phyloP scores from a whole-genome alignment of 2,329 filamentous ascomycete genomes.

The Shiraia bambusicola region DNA sequence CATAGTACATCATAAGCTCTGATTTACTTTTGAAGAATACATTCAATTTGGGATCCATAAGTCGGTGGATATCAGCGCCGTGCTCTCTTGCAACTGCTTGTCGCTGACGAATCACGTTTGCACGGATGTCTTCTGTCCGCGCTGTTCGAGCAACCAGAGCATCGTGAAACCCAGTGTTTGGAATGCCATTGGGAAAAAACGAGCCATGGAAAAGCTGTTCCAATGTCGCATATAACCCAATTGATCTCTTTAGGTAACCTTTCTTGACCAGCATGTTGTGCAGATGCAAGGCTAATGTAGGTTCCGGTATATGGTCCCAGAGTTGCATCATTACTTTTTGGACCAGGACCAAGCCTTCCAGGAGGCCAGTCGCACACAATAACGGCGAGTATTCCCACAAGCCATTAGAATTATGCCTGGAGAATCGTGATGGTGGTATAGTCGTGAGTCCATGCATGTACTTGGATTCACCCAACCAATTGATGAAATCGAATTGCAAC shows the following conservation, averaged over 20 bases:
- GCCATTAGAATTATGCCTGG: conserved; percentile 46
- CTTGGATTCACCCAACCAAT: conserved; percentile 45
- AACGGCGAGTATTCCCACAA: conserved; percentile 54
- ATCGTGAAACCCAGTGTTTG: conserved; percentile 5
- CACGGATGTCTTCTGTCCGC: conserved; percentile 2
- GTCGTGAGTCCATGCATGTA: conserved; percentile 38
- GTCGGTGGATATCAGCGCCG: conserved; percentile 8
- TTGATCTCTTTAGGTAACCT: conserved; percentile 40
- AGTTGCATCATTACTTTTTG: conserved; percentile 42
- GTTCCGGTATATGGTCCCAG: conserved; percentile 47
- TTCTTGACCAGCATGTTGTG: conserved; percentile 53
- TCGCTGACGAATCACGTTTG: conserved; percentile 3
- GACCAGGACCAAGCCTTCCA: conserved; percentile 48
- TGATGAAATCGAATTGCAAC: conserved; percentile 35
- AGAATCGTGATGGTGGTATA: conserved; percentile 49
- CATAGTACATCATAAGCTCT: conserved; percentile 16
- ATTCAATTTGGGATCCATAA: conserved; percentile 14
- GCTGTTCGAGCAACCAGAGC: conserved; percentile 3
- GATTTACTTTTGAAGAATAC: conserved; percentile 12
- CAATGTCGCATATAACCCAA: conserved; percentile 39
- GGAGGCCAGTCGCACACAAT: conserved; percentile 50
- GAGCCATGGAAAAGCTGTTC: conserved; percentile 15
- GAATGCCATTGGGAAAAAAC: conserved; percentile 15
- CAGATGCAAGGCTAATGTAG: conserved; percentile 47
- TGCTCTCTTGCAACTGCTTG: conserved; percentile 6